Evolutionary conservation across 148 eudicot genomes (phyloP).

Genomic region (Persicaria maculosa): DNA sequence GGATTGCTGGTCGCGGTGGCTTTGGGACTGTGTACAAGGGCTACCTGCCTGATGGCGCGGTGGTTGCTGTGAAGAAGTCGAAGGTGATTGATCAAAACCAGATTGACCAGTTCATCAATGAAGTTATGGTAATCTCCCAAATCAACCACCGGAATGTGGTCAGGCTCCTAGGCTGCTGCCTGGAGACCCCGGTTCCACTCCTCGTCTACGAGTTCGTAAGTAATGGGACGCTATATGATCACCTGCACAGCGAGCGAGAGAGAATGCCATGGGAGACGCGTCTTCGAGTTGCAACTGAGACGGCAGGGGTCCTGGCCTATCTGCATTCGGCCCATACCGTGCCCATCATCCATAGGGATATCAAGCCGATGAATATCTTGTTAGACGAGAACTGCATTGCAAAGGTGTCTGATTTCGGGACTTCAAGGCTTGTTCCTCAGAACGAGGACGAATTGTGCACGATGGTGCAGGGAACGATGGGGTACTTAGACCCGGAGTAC

Average conservation of each 20-base stretch:
- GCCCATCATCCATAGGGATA: slow-evolving; percentile 13
- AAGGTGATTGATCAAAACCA: slow-evolving; percentile 1
- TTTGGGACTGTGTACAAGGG: slow-evolving; percentile 10
- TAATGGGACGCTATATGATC: slow-evolving; percentile 3
- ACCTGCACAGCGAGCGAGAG: neutral
- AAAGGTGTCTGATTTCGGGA: slow-evolving; percentile 12
- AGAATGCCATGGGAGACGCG: neutral
- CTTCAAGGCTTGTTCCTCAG: slow-evolving; percentile 7
- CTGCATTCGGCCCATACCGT: slow-evolving; percentile 5
- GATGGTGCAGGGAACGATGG: slow-evolving; percentile 4
- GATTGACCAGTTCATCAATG: slow-evolving; percentile 11
- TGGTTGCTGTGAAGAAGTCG: slow-evolving; percentile 12
- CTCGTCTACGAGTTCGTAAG: slow-evolving; percentile 5
- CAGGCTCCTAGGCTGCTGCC: slow-evolving; percentile 5
- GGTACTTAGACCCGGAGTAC: slow-evolving; percentile 14
- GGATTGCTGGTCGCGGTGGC: neutral
- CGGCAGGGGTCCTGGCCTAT: slow-evolving; percentile 8
- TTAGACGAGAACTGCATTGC: slow-evolving; percentile 5
- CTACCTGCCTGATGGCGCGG: neutral
- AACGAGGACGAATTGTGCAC: neutral
- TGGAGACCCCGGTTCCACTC: slow-evolving; percentile 4
- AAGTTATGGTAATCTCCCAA: neutral
- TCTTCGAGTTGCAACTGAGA: neutral
- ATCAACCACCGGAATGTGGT: slow-evolving; percentile 14
- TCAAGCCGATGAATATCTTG: slow-evolving; percentile 7